Evolutionary conservation across 169 alveolate species (phyloP).

Genomic region (Plasmodium blacklocki): DNA sequence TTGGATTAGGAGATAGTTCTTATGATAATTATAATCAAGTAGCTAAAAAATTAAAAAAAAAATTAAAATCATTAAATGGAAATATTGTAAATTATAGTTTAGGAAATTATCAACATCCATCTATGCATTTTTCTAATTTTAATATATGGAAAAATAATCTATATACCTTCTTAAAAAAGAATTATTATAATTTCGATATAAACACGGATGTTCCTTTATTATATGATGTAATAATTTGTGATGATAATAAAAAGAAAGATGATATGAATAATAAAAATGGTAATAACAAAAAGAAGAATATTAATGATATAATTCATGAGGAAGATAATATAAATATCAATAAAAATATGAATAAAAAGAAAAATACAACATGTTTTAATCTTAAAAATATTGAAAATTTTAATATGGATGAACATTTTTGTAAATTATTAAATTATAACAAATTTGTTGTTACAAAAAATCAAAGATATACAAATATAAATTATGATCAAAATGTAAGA

Average conservation of each 20-base stretch:
- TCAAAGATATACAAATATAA: conserved; percentile 27
- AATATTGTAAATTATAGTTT: conserved; percentile 48
- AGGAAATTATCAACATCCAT: conserved; percentile 72
- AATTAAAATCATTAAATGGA: conserved; percentile 39
- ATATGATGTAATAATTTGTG: conserved; percentile 8
- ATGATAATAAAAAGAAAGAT: not conserved
- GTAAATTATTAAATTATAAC: not conserved
- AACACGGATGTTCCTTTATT: conserved; percentile 6
- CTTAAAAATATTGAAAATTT: not conserved
- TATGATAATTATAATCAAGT: conserved; percentile 66
- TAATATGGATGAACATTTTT: conserved; percentile 28
- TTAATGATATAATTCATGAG: not conserved
- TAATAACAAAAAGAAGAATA: not conserved
- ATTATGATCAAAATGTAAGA: conserved; percentile 55
- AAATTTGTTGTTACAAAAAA: conserved; percentile 53
- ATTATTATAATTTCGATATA: conserved; percentile 14
- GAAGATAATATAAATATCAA: not conserved
- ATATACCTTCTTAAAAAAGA: conserved; percentile 41
- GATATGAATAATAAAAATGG: too few relatives aligned
- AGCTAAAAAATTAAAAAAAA: conserved; percentile 66
- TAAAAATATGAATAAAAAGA: not conserved
- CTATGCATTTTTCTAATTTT: conserved; percentile 74
- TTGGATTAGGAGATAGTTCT: conserved; percentile 72
- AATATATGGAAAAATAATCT: conserved; percentile 51
- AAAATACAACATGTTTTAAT: too few relatives aligned